Conservation (phyloP, 768 basidiomycete species). For the Nevesoporus exiguus region DNA sequence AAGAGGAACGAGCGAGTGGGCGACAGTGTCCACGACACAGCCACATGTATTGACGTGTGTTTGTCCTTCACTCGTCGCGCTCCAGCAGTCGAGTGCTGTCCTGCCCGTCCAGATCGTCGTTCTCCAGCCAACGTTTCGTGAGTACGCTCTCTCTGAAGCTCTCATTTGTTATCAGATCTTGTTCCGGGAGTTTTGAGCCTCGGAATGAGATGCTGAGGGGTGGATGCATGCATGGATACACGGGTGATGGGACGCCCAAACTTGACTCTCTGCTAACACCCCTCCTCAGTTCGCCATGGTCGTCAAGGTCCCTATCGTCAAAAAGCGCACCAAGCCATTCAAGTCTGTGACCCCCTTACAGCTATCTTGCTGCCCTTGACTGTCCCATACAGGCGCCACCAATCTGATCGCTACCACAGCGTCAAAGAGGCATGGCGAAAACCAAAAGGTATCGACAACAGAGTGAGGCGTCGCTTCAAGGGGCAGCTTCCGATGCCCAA, state of each 20-base stretch:
- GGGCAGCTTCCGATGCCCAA: conserved; percentile 96
- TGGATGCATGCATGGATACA: conserved; percentile 24
- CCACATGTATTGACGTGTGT: conserved; percentile 26
- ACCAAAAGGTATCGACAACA: conserved; percentile 99
- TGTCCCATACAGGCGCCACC: conserved; percentile 74
- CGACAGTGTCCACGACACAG: conserved; percentile 13
- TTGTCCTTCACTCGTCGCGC: conserved; percentile 15
- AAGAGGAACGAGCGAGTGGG: no score
- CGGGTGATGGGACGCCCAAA: conserved; percentile 9
- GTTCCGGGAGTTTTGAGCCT: not conserved
- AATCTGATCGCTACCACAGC: conserved; percentile 94
- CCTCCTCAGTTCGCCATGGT: conserved; percentile 38
- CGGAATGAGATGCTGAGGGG: not conserved
- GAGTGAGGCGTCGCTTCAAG: conserved; percentile 92
- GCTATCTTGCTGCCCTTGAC: conserved; percentile 12
- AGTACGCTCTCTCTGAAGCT: conserved; percentile 33
- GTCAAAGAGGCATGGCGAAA: conserved; percentile 99
- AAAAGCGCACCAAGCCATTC: conserved; percentile 97
- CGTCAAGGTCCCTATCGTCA: conserved; percentile 70
- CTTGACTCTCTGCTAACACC: conserved; percentile 13
- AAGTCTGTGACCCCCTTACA: conserved; percentile 58
- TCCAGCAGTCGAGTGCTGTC: not conserved
- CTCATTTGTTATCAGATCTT: not conserved
- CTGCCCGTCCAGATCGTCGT: conserved; percentile 33
- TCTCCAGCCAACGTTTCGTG: conserved; percentile 53